Evolutionary conservation across 352 stramenopile species (phyloP).

Genomic region (Globisporangium parvum): DNA sequence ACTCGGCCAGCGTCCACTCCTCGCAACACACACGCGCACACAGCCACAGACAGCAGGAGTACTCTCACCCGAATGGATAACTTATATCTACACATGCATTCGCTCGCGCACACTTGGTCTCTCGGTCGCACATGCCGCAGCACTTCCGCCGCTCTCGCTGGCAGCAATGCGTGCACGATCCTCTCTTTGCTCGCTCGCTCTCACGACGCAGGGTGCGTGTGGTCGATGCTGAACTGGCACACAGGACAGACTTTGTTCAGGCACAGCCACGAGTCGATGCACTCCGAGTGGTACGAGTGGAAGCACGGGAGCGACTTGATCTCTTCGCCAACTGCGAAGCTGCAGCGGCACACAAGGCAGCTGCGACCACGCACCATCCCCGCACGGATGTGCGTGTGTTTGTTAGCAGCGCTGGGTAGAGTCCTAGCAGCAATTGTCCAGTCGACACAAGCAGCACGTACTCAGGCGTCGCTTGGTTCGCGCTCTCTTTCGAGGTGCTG

Average conservation of each 20-base stretch:
- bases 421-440: no score
- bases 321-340: constrained; percentile 86
- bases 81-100: constrained; percentile 44
- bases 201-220: constrained; percentile 9
- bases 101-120: no score
- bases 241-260: constrained; percentile 90
- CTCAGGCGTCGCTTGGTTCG: constrained; percentile 45
- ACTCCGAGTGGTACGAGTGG: constrained; percentile 92
- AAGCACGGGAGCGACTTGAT: constrained; percentile 93
- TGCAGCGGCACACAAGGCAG: constrained; percentile 91
- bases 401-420: no score
- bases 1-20: no score
- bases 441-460: constrained; percentile 20
- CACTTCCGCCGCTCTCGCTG: no score
- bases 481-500: constrained; percentile 37
- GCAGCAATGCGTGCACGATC: no score
- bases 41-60: constrained; percentile 1
- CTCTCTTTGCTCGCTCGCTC: constrained; percentile 1
- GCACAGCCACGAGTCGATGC: constrained; percentile 91
- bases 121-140: constrained; percentile 8
- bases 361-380: constrained; percentile 21
- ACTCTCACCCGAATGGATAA: constrained; percentile 27
- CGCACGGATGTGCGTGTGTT: no score
- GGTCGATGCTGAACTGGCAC: constrained; percentile 82
- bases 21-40: background rate